These are phyloP conservation scores for Aspergillus hiratsukae DNA, from an alignment of 2,329 filamentous ascomycete genomes.

Conservation along the genomic window DNA sequence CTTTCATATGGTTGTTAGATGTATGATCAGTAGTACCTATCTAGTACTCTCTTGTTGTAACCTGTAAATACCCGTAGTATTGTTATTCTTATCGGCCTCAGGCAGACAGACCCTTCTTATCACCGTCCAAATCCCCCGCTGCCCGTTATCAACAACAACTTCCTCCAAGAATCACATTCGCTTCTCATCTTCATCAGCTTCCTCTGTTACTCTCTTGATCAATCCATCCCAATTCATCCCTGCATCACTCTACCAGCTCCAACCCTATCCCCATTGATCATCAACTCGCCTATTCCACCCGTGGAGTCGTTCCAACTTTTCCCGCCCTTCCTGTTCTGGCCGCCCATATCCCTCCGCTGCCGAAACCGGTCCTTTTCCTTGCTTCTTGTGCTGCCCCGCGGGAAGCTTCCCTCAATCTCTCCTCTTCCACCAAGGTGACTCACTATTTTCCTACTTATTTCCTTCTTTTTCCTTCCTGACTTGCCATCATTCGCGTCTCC, in stretches of 20 bases:
- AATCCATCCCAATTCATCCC: not conserved
- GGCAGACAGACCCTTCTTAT: not conserved
- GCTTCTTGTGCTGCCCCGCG: constrained; percentile 9
- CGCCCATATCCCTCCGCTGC: constrained; percentile 13
- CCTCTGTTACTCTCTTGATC: not conserved
- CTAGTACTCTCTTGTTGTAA: too few relatives aligned
- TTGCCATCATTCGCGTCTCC: constrained; percentile 6
- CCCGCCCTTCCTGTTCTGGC: not conserved
- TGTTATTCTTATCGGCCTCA: not conserved
- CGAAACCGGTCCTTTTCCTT: constrained; percentile 23
- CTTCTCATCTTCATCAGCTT: not conserved
- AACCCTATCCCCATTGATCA: constrained; percentile 2
- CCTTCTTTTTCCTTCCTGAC: constrained; percentile 6
- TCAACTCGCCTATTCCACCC: constrained; percentile 5
- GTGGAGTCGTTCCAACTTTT: constrained; percentile 2
- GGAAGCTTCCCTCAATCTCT: constrained; percentile 7
- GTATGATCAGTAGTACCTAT: not conserved
- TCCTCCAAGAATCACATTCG: not conserved
- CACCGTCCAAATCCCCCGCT: constrained; percentile 2
- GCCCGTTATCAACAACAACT: not conserved
- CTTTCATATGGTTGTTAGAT: not conserved
- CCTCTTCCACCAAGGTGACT: constrained; percentile 15
- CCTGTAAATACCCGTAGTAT: not conserved
- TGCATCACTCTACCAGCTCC: not conserved
- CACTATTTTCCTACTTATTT: constrained; percentile 4